phyloP scores from a whole-genome alignment of 2,329 filamentous ascomycete genomes.

The Fusarium xylarioides region DNA sequence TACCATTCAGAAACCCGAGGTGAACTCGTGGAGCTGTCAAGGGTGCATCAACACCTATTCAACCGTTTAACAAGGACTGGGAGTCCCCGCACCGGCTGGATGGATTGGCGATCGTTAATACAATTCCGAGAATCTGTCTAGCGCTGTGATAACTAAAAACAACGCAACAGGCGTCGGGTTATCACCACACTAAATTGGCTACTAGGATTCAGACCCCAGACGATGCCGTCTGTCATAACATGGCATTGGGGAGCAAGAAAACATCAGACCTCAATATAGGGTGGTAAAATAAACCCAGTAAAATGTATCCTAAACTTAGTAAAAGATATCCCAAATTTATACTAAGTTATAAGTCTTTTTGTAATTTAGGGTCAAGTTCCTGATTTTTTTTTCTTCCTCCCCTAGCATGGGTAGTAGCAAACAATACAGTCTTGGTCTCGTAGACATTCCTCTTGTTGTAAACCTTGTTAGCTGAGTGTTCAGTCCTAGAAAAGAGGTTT shows the following conservation, averaged over 20 bases:
- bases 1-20: background rate
- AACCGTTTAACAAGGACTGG: conserved; percentile 24
- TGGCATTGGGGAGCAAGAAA: background rate
- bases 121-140: conserved; percentile 43
- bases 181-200: conserved; percentile 39
- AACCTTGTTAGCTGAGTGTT: background rate
- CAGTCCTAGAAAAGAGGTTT: background rate
- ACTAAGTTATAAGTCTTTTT: background rate
- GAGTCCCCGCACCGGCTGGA: conserved; percentile 35
- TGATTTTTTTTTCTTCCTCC: background rate
- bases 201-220: conserved; percentile 23
- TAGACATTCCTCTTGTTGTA: background rate
- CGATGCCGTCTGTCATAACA: conserved; percentile 6
- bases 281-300: background rate
- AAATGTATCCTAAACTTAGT: background rate
- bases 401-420: conserved; percentile 10
- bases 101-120: conserved; percentile 36
- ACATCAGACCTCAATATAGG: background rate
- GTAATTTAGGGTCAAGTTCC: background rate
- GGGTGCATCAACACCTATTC: conserved; percentile 5
- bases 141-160: conserved; percentile 41
- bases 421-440: background rate
- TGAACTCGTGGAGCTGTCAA: conserved; percentile 30
- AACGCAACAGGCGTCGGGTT: conserved; percentile 35
- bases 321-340: background rate